phyloP scores from a whole-genome alignment of 2,329 filamentous ascomycete genomes.

The Exophiala phaeomuriformis region DNA sequence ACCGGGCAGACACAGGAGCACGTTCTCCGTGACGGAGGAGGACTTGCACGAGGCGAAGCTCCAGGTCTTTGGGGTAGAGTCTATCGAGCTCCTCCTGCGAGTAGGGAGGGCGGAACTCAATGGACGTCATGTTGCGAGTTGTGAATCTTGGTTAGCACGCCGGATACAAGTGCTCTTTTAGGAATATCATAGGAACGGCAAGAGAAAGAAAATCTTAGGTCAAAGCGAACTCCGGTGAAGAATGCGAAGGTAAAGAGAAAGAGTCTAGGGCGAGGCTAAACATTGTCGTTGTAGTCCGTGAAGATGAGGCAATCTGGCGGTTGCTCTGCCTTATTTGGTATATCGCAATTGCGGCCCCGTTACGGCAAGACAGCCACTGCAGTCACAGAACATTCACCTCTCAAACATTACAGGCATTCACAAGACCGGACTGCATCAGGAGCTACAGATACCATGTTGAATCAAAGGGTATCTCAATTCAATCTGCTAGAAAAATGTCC shows the following conservation, averaged over 20 bases:
- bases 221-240: not conserved
- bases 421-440: too few species aligned
- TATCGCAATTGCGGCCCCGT: too few species aligned
- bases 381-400: too few species aligned
- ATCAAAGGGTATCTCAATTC: not conserved
- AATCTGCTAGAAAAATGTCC: not conserved
- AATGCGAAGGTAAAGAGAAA: not conserved
- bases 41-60: slow-evolving; percentile 85
- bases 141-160: not conserved
- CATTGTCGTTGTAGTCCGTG: too few species aligned
- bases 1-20: slow-evolving; percentile 79
- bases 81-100: slow-evolving; percentile 67
- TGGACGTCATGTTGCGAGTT: slow-evolving; percentile 60
- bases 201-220: not conserved
- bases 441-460: too few species aligned
- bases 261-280: too few species aligned
- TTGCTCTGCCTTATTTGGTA: too few species aligned
- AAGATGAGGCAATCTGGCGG: too few species aligned
- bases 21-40: slow-evolving; percentile 55
- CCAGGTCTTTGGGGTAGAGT: slow-evolving; percentile 72
- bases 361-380: too few species aligned
- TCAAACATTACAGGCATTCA: too few species aligned
- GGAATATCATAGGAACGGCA: slow-evolving; percentile 3
- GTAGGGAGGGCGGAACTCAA: slow-evolving; percentile 69
- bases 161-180: not conserved